phyloP scores from a whole-genome alignment of 2,329 filamentous ascomycete genomes.

The Colletotrichum australisinense region DNA sequence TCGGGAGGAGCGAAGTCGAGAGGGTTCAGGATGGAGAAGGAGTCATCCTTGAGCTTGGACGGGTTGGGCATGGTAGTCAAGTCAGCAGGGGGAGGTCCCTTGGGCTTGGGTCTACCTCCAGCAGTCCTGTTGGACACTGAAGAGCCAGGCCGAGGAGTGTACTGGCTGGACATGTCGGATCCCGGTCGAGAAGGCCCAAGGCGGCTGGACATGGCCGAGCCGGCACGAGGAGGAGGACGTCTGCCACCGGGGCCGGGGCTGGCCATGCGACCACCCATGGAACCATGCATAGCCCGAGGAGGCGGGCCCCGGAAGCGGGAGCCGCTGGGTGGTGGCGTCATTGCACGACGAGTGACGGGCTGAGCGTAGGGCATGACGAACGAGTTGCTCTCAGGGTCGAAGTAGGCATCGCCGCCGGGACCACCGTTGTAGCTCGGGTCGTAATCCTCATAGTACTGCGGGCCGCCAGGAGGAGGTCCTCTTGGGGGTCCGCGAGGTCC shows the following conservation, averaged over 20 bases:
- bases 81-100: constrained; percentile 75
- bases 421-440: constrained; percentile 73
- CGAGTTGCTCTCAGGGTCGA: constrained; percentile 74
- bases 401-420: constrained; percentile 64
- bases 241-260: constrained; percentile 58
- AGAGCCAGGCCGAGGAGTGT: constrained; percentile 70
- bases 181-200: constrained; percentile 46
- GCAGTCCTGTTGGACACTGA: constrained; percentile 67
- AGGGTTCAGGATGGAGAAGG: constrained; percentile 74
- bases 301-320: constrained; percentile 55
- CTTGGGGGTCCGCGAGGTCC: constrained; percentile 17
- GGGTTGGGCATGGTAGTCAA: constrained; percentile 87
- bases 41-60: constrained; percentile 84
- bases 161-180: constrained; percentile 46
- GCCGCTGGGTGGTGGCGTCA: constrained; percentile 87
- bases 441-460: constrained; percentile 80
- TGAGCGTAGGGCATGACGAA: constrained; percentile 88
- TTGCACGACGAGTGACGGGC: constrained; percentile 87
- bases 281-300: constrained; percentile 58
- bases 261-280: constrained; percentile 57
- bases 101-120: constrained; percentile 50
- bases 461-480: constrained; percentile 36
- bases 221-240: constrained; percentile 58
- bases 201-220: constrained; percentile 44
- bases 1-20: constrained; percentile 89